Conservation (phyloP, 495 filamentous ascomycete genomes). For the Polyplosphaeria fusca region DNA sequence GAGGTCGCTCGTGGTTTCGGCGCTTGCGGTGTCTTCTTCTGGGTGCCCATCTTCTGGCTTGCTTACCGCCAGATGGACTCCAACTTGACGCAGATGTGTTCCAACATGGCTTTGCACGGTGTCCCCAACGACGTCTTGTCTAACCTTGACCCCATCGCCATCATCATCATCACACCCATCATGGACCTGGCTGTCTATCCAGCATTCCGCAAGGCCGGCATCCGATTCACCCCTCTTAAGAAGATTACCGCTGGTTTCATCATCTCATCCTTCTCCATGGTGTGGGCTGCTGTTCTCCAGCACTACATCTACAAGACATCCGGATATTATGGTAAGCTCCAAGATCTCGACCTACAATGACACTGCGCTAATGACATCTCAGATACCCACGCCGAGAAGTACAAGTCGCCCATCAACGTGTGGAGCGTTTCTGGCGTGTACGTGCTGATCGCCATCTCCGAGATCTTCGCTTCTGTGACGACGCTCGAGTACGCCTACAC, state of each 20-base stretch:
- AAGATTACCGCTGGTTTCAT: conserved; percentile 64
- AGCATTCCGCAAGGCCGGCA: conserved; percentile 54
- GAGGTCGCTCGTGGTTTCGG: conserved; percentile 34
- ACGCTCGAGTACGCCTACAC: conserved; percentile 30
- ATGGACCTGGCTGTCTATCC: conserved; percentile 53
- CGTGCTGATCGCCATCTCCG: conserved; percentile 25
- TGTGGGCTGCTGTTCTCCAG: conserved; percentile 29
- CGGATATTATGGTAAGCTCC: background rate
- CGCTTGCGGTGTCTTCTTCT: conserved; percentile 31
- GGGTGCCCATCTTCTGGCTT: conserved; percentile 64
- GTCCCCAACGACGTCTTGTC: conserved; percentile 75
- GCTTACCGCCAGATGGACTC: conserved; percentile 57
- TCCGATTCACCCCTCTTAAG: conserved; percentile 71
- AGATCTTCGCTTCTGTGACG: conserved; percentile 30
- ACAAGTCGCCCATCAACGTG: conserved; percentile 21
- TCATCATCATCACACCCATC: conserved; percentile 45
- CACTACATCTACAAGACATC: conserved; percentile 23
- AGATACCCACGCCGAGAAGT: background rate
- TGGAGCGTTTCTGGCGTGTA: conserved; percentile 17
- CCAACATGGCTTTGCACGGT: conserved; percentile 65
- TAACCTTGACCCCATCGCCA: conserved; percentile 70
- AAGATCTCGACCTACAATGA: background rate
- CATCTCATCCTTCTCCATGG: conserved; percentile 24
- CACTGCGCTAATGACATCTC: background rate
- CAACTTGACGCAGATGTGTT: conserved; percentile 71